Conservation (phyloP, 768 basidiomycete species). For the Leccinum broughii region DNA sequence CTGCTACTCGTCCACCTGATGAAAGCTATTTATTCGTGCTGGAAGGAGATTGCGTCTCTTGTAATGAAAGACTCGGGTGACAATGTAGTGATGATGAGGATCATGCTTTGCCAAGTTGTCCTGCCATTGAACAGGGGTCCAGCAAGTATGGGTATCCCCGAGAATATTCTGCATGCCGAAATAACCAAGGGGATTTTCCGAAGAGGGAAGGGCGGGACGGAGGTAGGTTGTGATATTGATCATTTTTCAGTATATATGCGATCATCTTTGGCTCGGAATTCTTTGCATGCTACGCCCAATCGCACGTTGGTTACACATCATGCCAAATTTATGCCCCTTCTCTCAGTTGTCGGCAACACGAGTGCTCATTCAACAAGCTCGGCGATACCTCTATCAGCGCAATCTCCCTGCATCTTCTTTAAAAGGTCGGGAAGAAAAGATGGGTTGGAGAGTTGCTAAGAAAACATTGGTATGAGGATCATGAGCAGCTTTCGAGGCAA, state of each 20-base stretch:
- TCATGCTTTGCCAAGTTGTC: neutral
- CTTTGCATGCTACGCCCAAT: neutral
- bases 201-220: neutral
- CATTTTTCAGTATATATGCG: neutral
- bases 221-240: too few relatives aligned
- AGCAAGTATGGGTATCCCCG: neutral
- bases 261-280: neutral
- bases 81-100: neutral
- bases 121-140: neutral
- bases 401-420: too few relatives aligned
- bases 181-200: neutral
- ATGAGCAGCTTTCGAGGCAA: too few relatives aligned
- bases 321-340: too few relatives aligned
- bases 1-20: neutral
- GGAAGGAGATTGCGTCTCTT: neutral
- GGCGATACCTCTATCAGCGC: neutral
- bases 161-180: neutral
- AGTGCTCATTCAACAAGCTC: neutral
- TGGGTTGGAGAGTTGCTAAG: too few relatives aligned
- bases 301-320: neutral
- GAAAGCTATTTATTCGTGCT: neutral
- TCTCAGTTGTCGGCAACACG: too few relatives aligned
- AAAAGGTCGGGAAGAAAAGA: too few relatives aligned
- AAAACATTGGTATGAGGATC: too few relatives aligned
- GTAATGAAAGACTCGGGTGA: neutral